phyloP scores from a whole-genome alignment of 768 basidiomycete species.

The Hypholoma fasciculare region DNA sequence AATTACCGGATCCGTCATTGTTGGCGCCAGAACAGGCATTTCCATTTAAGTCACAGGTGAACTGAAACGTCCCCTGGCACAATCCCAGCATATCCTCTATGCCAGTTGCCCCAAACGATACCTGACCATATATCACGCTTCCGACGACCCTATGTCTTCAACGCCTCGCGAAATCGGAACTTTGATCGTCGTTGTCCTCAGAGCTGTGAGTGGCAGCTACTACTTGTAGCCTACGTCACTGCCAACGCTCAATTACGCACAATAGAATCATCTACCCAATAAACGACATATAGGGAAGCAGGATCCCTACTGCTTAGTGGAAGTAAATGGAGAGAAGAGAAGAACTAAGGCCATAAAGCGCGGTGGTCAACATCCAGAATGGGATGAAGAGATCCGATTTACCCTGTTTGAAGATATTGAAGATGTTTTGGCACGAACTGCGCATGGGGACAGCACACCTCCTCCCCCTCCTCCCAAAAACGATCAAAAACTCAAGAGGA shows the following conservation, averaged over 20 bases:
- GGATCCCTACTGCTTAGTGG: slow-evolving; percentile 89
- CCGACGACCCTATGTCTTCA: slow-evolving; percentile 47
- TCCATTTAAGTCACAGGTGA: slow-evolving; percentile 20
- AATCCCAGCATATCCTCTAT: slow-evolving; percentile 15
- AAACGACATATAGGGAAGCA: slow-evolving; percentile 95
- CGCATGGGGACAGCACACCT: slow-evolving; percentile 45
- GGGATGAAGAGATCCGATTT: slow-evolving; percentile 98
- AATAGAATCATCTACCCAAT: slow-evolving; percentile 84
- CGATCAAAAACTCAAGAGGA: slow-evolving; percentile 41
- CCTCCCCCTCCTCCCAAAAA: slow-evolving; percentile 74
- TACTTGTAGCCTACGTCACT: slow-evolving; percentile 12
- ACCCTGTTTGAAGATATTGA: slow-evolving; percentile 77
- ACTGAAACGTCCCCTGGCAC: slow-evolving; percentile 16
- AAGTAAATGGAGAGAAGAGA: slow-evolving; percentile 78
- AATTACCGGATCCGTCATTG: slow-evolving; percentile 22
- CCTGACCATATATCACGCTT: slow-evolving; percentile 8
- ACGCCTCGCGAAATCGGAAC: slow-evolving; percentile 84
- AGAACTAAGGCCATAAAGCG: slow-evolving; percentile 93
- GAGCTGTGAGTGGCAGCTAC: slow-evolving; percentile 68
- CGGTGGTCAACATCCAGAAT: slow-evolving; percentile 97
- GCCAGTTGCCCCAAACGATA: slow-evolving; percentile 13
- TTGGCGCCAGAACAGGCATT: slow-evolving; percentile 19
- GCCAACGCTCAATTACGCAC: slow-evolving; percentile 13
- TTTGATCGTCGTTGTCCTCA: slow-evolving; percentile 89
- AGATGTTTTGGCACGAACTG: slow-evolving; percentile 47